Base-by-base conservation (phyloP, 1,284 basidiomycete species). In the Austroboletus niveus region DNA sequence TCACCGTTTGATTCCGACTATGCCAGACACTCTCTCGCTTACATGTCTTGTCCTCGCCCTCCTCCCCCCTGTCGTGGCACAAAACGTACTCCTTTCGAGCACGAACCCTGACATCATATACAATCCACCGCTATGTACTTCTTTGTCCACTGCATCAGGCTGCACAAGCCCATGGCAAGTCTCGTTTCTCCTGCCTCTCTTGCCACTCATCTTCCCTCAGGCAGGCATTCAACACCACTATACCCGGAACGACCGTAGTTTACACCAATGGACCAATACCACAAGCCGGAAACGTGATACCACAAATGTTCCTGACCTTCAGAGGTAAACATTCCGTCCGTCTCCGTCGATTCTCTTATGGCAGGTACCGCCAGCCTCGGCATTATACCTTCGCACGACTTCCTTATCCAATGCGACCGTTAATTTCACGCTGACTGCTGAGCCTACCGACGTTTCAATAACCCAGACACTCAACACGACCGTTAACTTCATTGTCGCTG, bases 271-370 rank as follows among this genome's bases (percentile, higher is more conserved):
- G 75, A 14, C 69, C 72, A 4, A 63, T 62, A 55, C 53, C 62
- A 42, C 64, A 62, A 43, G 65, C 71, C 12, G 70, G 62, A 27
- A 63, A 72, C 51, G 70, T 79, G 36, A 64, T 79, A 52, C 81
- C 80, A 2, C 80, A 82, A 52, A 68, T 82, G 67, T 82, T 81
- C 57, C 62, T 82, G 47, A 69, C 65, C 41, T 79, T 81, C 64
- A 71, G 69, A 69, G 80, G 81, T 79, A 58, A 45, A 39, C 41
- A 35, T 2, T 42, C 41, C 22, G 1, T 39, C 43, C 22, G 17
- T 39, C 27, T n/a, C 42, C 47, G 5, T 14, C 35, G 27, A 48
- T 51, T 34, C 45, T 27, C 34, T 51, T 14, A 54, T 17, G 17
- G 17, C 32, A 43, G 35, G 32, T 22, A 30, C 38, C 7, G 39